Evolutionary conservation across 208 protist genomes (phyloP).

Genomic region (Lotmaria passim): DNA sequence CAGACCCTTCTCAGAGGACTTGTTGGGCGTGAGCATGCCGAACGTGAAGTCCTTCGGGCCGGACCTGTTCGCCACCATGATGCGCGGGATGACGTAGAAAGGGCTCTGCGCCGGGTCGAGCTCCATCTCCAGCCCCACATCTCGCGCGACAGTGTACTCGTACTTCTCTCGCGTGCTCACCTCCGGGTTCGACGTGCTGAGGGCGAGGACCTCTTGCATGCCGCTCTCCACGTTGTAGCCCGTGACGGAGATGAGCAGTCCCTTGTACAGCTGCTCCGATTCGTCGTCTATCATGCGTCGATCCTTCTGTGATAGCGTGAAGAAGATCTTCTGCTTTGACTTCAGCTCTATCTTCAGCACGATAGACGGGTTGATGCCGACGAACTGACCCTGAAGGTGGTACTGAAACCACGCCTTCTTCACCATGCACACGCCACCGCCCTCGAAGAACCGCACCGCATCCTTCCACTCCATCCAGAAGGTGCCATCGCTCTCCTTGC

Average conservation of each 20-base stretch:
- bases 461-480: constrained; percentile 76
- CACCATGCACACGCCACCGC: constrained; percentile 53
- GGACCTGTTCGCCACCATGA: constrained; percentile 34
- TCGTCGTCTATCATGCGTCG: constrained; percentile 46
- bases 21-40: constrained; percentile 36
- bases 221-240: constrained; percentile 17
- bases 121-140: constrained; percentile 52
- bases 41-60: constrained; percentile 40
- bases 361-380: constrained; percentile 41
- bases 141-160: constrained; percentile 48
- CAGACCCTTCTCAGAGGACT: constrained; percentile 21
- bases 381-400: constrained; percentile 54
- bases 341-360: constrained; percentile 53
- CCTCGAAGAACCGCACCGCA: constrained; percentile 60
- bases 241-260: constrained; percentile 50
- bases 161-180: constrained; percentile 36
- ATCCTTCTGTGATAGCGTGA: constrained; percentile 67
- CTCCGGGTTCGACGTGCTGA: constrained; percentile 33
- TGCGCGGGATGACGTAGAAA: constrained; percentile 57
- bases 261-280: constrained; percentile 47
- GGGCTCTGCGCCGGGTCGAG: constrained; percentile 50
- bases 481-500: constrained; percentile 40
- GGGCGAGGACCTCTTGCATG: constrained; percentile 27
- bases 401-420: constrained; percentile 45
- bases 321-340: constrained; percentile 37